These are phyloP conservation scores for Tylopilus plumbeoviolaceoides DNA, from an alignment of 768 basidiomycete genomes.

Conservation along the genomic window DNA sequence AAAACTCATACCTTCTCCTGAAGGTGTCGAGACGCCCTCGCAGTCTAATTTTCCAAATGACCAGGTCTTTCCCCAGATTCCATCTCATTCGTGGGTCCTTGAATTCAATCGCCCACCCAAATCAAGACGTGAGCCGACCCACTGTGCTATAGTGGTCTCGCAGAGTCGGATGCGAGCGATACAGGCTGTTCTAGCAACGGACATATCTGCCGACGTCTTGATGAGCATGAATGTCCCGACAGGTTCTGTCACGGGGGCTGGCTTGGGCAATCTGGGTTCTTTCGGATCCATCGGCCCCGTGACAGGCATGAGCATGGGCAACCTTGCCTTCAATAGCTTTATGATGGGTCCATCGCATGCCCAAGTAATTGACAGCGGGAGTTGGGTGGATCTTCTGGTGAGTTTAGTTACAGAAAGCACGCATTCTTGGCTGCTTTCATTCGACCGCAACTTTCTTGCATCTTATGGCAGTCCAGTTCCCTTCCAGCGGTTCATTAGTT, in stretches of 20 bases:
- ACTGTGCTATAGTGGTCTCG: constrained; percentile 61
- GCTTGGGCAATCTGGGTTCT: constrained; percentile 22
- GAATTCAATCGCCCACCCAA: constrained; percentile 54
- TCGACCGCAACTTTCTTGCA: neutral
- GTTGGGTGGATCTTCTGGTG: constrained; percentile 31
- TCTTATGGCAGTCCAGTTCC: neutral
- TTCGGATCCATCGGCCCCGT: constrained; percentile 25
- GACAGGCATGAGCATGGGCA: constrained; percentile 21
- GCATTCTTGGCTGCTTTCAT: neutral
- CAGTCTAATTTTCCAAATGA: constrained; percentile 22
- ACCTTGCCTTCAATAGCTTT: constrained; percentile 23
- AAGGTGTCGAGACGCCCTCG: constrained; percentile 10
- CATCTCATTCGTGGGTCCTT: constrained; percentile 54
- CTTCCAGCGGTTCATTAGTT: neutral
- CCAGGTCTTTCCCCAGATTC: constrained; percentile 19
- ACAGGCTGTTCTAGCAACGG: constrained; percentile 52
- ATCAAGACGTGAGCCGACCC: constrained; percentile 38
- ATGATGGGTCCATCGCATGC: constrained; percentile 22
- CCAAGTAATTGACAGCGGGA: constrained; percentile 17
- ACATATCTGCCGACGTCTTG: constrained; percentile 20
- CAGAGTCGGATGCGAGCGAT: constrained; percentile 73
- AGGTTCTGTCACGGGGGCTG: constrained; percentile 9
- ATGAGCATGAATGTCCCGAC: constrained; percentile 20
- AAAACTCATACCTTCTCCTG: constrained; percentile 32
- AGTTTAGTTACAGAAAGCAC: constrained; percentile 10